Base-by-base conservation (phyloP, 2,329 filamentous ascomycete species). In the Fusarium succisae region DNA sequence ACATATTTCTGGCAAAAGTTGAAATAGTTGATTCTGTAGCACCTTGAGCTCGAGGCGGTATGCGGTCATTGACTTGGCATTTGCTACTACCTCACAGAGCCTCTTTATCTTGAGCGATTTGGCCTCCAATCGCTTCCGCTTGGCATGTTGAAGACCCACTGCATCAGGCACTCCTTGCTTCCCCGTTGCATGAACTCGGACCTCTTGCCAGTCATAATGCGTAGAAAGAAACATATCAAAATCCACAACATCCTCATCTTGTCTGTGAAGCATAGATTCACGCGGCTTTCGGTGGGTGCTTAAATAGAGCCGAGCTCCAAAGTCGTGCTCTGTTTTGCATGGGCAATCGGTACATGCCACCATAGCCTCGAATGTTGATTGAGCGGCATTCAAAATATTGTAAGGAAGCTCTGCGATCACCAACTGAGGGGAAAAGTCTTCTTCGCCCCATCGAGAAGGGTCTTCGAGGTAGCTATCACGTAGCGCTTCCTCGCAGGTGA, bases 381-480 rank as follows among this genome's bases (percentile, higher is more conserved):
- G 14, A 0, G 41, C 41, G 15, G 41, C 41, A 24, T 24, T 44
- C 0, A 0, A 15, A 1, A 44, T 12, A 4, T 0, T 4, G 9
- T 24, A 44, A 0, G 41, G 39, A 17, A 44, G 43, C 15, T 44
- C n/a, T 18, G 43, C 6, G 2, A 24, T 44, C 0, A 24, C 15
- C 0, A 24, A 5, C 1, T 24, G 43, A 18, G n/a, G n/a, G 0
- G 43, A 7, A 44, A 18, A 18, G 6, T 44, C n/a, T 1, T 44
- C 41, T 24, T 0, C 0, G 4, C 0, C n/a, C 41, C 41, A 44
- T 1, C 15, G n/a, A 0, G 41, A 8, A 1, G 0, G 41, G 4
- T 8, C 43, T 44, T 44, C n/a, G 10, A 12, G 4, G 10, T 44
- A 44, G 11, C 43, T 44, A 24, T 18, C n/a, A 1, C 43, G n/a